phyloP scores from a whole-genome alignment of 2,329 filamentous ascomycete species.

The Cladobotryum mycophilum region DNA sequence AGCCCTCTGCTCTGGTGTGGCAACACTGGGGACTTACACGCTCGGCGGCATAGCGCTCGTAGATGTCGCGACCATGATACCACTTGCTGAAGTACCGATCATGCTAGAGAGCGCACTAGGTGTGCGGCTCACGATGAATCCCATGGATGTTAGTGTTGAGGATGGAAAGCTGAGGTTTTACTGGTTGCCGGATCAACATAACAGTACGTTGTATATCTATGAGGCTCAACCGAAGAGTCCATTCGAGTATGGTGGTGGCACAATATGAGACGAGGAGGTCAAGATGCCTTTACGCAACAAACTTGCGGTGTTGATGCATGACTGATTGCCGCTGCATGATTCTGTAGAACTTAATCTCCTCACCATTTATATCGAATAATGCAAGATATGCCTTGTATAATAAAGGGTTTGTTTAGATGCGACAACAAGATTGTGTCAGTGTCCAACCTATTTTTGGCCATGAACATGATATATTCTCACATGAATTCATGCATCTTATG shows the following conservation, averaged over 20 bases:
- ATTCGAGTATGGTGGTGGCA: constrained; percentile 17
- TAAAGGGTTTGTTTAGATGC: too few species aligned
- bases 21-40: constrained; percentile 27
- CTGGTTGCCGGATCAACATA: constrained; percentile 41
- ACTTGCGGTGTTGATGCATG: too few species aligned
- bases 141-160: constrained; percentile 39
- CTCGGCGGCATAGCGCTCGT: constrained; percentile 44
- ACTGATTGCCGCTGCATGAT: too few species aligned
- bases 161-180: constrained; percentile 40
- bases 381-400: too few species aligned
- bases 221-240: constrained; percentile 29
- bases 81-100: constrained; percentile 41
- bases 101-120: constrained; percentile 34
- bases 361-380: too few species aligned
- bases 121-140: constrained; percentile 40
- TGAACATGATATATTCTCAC: too few species aligned
- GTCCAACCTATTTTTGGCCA: too few species aligned
- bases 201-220: constrained; percentile 41
- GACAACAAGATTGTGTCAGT: too few species aligned
- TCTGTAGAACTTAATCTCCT: too few species aligned
- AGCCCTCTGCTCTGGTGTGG: constrained; percentile 43
- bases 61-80: constrained; percentile 37
- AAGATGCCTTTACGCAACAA: too few species aligned
- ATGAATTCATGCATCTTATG: too few species aligned
- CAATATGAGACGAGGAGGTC: too few species aligned